A percentile compares a stretch with the other conserved stretches of the same genome.
These are phyloP conservation scores for Psophocarpus tetragonolobus DNA, from an alignment of 306 rosid genomes.

Conservation along the genomic window DNA sequence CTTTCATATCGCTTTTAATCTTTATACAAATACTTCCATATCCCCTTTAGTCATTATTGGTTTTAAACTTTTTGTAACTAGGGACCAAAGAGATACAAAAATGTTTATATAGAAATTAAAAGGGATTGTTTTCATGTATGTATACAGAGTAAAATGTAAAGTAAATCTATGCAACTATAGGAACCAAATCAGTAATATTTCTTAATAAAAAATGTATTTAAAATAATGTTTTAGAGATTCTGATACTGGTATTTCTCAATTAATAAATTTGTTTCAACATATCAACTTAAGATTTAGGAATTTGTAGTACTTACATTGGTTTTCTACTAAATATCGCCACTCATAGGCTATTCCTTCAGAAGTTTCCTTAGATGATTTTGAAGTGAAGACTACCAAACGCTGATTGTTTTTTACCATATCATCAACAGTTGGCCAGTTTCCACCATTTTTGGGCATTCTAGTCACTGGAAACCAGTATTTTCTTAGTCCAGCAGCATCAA, in stretches of 20 bases:
- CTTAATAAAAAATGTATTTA: not conserved
- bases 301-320: slow-evolving; percentile 68
- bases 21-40: no score
- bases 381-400: slow-evolving; percentile 87
- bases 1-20: no score
- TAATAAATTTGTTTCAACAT: not conserved
- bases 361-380: slow-evolving; percentile 71
- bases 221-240: not conserved
- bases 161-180: no score
- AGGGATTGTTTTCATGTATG: no score
- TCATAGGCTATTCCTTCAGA: slow-evolving; percentile 91
- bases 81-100: no score
- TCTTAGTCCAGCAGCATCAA: slow-evolving; percentile 84
- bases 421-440: slow-evolving; percentile 80
- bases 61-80: no score
- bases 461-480: slow-evolving; percentile 90
- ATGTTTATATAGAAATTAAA: no score
- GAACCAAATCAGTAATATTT: no score
- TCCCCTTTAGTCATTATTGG: no score
- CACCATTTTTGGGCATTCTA: slow-evolving; percentile 86
- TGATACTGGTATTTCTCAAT: not conserved
- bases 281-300: not conserved
- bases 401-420: slow-evolving; percentile 80
- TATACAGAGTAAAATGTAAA: no score
- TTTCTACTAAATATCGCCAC: slow-evolving; percentile 86